Percentiles rank a stretch among this genome's conserved stretches.
These are phyloP conservation scores for Solanum megistacrolobum DNA, from an alignment of 257 asterid species.

Conservation along the genomic window DNA sequence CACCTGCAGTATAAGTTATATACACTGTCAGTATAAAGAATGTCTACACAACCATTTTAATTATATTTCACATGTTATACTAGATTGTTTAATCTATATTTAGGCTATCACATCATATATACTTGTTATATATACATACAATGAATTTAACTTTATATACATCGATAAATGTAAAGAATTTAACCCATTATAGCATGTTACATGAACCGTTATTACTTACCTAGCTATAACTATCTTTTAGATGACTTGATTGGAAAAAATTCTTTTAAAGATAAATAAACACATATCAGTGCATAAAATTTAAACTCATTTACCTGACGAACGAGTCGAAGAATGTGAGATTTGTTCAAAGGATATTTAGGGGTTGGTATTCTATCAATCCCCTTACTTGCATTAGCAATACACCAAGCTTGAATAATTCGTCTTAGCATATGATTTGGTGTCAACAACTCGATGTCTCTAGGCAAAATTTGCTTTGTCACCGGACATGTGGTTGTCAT, in stretches of 20 bases:
- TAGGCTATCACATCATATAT: background rate
- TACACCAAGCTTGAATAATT: constrained; percentile 50
- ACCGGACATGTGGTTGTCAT: constrained; percentile 35
- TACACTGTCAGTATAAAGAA: background rate
- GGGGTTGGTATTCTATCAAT: constrained; percentile 32
- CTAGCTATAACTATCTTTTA: background rate
- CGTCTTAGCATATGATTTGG: constrained; percentile 59
- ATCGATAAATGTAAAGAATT: background rate
- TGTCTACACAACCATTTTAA: background rate
- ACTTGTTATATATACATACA: background rate
- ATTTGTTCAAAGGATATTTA: constrained; percentile 13
- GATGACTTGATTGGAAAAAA: background rate
- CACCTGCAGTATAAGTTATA: background rate
- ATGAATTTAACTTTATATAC: background rate
- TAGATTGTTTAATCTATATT: background rate
- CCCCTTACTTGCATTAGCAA: constrained; percentile 14
- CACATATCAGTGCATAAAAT: background rate
- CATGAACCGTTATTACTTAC: too few relatives aligned
- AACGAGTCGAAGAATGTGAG: constrained; percentile 13
- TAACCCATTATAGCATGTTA: background rate
- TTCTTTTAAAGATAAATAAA: background rate
- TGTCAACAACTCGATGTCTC: constrained; percentile 28
- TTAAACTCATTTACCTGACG: background rate
- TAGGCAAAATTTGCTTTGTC: constrained; percentile 34
- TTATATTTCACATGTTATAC: background rate